Base-by-base conservation (phyloP, 2,329 filamentous ascomycete species). In the Exophiala xenobiotica region DNA sequence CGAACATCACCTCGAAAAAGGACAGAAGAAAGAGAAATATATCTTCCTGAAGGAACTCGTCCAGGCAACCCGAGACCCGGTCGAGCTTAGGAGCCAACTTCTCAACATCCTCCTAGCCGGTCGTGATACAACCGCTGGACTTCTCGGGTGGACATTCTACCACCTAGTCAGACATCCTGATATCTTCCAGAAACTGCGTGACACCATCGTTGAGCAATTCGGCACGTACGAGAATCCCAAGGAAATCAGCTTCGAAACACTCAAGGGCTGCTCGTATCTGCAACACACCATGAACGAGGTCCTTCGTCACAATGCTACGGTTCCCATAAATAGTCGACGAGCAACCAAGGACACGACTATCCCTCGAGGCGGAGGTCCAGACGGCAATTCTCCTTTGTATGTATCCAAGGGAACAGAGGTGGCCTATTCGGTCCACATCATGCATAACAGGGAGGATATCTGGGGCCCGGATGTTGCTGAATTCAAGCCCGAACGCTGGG, bases 401-500 rank as follows among this genome's bases (percentile, higher is more conserved):
- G 67, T 81, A 2, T 66, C 65, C 16, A 74, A 74, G 48, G 76
- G 75, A 12, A 69, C 69, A 3, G 57, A 64, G 1, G 70, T 80
- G 20, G 60, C 56, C 26, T 78, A 73, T 59, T 65, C 56, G 46
- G 67, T 73, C 5, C 77, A 74, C 59, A 57, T 68, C 18, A 79
- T 80, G 70, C 78, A 81, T 57, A 70, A 74, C 14, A 70, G 75
- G 11, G 68, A 68, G 29, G 59, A 60, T 9, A 40, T 60, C 7
- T 62, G 58, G 58, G 59, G 59, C 11, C 44, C 51, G 1, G 59
- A 62, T 37, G 59, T 51, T 3, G 49, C 53, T 20, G 47, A 73
- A 26, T 90, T 83, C 69, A 75, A 74, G 53, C 87, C 87, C 1
- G 85, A 88, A 41, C 75, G 86, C 51, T 90, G 86, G 86, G 70